Conservation (phyloP, 192 early-diverging fungal species). For the Linnemannia exigua region DNA sequence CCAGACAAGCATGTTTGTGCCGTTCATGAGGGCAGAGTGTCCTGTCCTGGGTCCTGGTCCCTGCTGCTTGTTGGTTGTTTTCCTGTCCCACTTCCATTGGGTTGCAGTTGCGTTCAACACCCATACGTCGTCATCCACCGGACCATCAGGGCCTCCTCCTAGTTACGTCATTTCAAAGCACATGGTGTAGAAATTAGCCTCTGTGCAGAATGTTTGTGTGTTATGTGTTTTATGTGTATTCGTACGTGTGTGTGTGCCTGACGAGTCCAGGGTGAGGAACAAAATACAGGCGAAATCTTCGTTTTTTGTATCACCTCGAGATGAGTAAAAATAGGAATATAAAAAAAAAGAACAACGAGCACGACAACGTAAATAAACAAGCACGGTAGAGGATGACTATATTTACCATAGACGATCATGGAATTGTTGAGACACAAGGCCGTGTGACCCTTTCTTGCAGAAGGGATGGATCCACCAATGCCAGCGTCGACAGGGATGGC, state of each 20-base stretch:
- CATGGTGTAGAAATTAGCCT: background rate
- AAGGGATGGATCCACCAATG: constrained; percentile 58
- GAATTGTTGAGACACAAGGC: constrained; percentile 75
- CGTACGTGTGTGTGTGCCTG: constrained; percentile 30
- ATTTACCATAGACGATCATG: constrained; percentile 79
- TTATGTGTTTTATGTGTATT: background rate
- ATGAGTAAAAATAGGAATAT: background rate
- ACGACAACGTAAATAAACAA: background rate
- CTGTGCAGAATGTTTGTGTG: background rate
- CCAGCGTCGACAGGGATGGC: constrained; percentile 49
- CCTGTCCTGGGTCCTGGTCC: constrained; percentile 71
- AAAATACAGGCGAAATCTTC: background rate
- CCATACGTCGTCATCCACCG: constrained; percentile 66
- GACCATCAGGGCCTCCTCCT: constrained; percentile 61
- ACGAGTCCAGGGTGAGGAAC: background rate
- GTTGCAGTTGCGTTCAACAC: constrained; percentile 57
- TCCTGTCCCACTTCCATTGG: constrained; percentile 55
- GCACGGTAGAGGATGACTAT: background rate
- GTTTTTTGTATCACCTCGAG: background rate
- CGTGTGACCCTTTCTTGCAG: constrained; percentile 72
- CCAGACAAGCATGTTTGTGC: constrained; percentile 75
- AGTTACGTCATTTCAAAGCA: background rate
- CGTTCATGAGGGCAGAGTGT: constrained; percentile 73
- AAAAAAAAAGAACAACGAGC: background rate
- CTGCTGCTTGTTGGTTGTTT: constrained; percentile 46